Evolutionary conservation across 805 yeast genomes (phyloP).

Genomic region (Suhomyces vadensis): DNA sequence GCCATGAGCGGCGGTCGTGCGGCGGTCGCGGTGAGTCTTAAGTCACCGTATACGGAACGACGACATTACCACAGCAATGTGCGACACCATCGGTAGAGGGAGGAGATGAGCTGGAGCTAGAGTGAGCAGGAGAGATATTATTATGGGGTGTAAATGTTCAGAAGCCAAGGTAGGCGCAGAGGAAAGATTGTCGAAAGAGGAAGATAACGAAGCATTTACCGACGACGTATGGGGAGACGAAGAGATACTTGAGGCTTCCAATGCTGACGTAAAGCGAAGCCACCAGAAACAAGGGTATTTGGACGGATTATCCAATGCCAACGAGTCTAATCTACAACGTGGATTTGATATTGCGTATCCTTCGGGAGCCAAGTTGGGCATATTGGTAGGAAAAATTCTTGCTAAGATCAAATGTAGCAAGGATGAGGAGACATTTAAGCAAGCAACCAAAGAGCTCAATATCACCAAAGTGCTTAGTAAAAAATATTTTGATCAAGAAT

Average conservation of each 20-base stretch:
- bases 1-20: too few species aligned
- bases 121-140: neutral
- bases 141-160: constrained; percentile 9
- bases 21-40: neutral
- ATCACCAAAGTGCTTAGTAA: constrained; percentile 59
- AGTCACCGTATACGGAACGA: neutral
- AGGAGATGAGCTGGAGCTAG: neutral
- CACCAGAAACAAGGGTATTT: constrained; percentile 82
- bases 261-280: constrained; percentile 47
- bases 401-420: constrained; percentile 43
- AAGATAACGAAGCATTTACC: neutral
- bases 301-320: constrained; percentile 71
- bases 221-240: constrained; percentile 37
- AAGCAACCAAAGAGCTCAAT: constrained; percentile 54
- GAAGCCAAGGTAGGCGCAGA: constrained; percentile 3
- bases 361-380: constrained; percentile 70
- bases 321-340: constrained; percentile 67
- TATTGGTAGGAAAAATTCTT: constrained; percentile 61
- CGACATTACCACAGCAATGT: too few species aligned
- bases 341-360: constrained; percentile 86
- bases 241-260: constrained; percentile 18
- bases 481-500: constrained; percentile 53
- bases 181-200: constrained; percentile 2
- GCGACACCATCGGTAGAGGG: neutral
- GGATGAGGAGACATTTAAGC: constrained; percentile 23